A percentile compares a stretch with the other conserved stretches of the same genome.
phyloP scores from a whole-genome alignment of 768 basidiomycete genomes.

The Candolleomyces aberdarensis region DNA sequence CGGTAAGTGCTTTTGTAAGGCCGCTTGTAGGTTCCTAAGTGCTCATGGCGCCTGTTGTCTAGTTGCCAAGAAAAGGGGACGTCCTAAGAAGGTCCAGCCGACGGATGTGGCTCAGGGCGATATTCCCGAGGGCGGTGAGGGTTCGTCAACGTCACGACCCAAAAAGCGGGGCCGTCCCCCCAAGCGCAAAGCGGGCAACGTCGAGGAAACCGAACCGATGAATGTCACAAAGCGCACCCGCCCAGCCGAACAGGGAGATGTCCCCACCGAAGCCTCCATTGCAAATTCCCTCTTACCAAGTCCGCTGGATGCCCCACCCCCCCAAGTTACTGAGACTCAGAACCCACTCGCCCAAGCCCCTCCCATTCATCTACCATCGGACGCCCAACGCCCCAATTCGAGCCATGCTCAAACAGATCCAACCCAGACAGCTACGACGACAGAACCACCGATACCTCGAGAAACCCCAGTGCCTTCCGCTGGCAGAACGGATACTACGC shows the following conservation, averaged over 20 bases:
- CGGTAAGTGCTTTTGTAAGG: background rate
- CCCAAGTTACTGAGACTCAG: too few relatives aligned
- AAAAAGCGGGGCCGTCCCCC: conserved; percentile 35
- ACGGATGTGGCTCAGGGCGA: background rate
- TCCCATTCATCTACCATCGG: too few relatives aligned
- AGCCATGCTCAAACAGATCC: too few relatives aligned
- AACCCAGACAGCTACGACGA: background rate
- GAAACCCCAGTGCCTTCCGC: background rate
- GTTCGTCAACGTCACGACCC: conserved; percentile 7
- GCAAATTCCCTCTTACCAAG: background rate
- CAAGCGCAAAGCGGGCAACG: conserved; percentile 17
- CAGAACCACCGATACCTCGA: background rate
- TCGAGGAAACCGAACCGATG: background rate
- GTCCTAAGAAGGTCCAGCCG: conserved; percentile 25
- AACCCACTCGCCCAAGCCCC: too few relatives aligned
- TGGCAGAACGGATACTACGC: background rate
- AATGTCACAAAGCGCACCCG: background rate
- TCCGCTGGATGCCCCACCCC: too few relatives aligned
- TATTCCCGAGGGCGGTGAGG: background rate
- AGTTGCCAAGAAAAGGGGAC: conserved; percentile 38
- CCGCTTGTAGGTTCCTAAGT: background rate
- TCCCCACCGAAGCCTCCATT: background rate
- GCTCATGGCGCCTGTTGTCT: background rate
- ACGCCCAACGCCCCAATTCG: too few relatives aligned
- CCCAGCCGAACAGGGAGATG: background rate